phyloP scores from a whole-genome alignment of 768 basidiomycete genomes.

The Neoboletus brunneissimus region DNA sequence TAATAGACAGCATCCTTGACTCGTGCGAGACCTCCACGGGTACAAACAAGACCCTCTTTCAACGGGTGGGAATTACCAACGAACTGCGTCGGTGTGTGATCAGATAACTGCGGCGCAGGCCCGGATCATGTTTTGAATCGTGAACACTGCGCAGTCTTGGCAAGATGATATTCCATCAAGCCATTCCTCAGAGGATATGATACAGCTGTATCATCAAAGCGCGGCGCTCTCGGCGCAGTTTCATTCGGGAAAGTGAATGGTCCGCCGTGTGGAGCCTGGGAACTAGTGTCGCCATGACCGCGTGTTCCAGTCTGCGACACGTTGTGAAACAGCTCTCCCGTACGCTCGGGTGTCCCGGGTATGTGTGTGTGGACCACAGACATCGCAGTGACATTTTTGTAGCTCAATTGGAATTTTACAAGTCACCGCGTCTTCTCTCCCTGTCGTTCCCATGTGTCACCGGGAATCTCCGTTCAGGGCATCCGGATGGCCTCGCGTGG shows the following conservation, averaged over 20 bases:
- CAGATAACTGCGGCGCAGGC: not conserved
- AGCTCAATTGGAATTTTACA: not conserved
- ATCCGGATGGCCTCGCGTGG: not conserved
- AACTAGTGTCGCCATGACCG: not conserved
- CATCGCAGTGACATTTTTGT: slow-evolving; percentile 3
- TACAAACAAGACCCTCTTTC: not conserved
- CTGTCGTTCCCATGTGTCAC: not conserved
- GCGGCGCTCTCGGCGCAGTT: not conserved
- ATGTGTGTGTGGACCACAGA: not conserved
- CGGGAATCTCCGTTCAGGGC: slow-evolving; percentile 1
- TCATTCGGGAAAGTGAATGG: not conserved
- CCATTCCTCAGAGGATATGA: not conserved
- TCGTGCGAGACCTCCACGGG: slow-evolving; percentile 3
- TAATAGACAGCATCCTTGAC: not conserved
- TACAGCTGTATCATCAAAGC: not conserved
- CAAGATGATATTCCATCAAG: not conserved
- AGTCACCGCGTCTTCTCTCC: slow-evolving; percentile 12
- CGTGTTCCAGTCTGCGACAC: slow-evolving; percentile 10
- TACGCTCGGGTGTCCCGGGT: not conserved
- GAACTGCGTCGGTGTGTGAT: not conserved
- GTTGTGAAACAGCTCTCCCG: slow-evolving; percentile 13
- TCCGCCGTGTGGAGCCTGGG: not conserved
- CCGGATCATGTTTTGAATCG: not conserved
- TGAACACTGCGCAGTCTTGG: not conserved
- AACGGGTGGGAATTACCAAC: not conserved